Base-by-base conservation (phyloP, 306 rosid genomes). In the Sphenostylis stenocarpa region DNA sequence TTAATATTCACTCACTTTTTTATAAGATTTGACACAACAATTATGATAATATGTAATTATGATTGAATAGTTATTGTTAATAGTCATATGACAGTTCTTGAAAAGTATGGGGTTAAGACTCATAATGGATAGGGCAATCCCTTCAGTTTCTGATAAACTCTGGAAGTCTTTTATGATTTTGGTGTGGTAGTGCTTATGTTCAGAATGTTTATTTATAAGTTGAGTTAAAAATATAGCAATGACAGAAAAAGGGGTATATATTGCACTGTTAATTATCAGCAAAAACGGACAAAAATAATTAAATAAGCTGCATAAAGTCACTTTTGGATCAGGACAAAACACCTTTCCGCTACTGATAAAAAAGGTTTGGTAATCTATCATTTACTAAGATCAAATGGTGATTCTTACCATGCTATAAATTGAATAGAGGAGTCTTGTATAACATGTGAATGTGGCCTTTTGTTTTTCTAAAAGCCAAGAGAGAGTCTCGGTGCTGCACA, bases 241-340 rank as follows among this genome's bases (percentile, higher is more conserved):
- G 43, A 38, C 43, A 38, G 43, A 38, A 9, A 29, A 38, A 38
- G 13, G 13, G 43, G 56, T 70, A 39, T 62, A 7, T 49, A 7
- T 51, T 58, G 28, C 65, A 36, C 4, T 38, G 61, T 36, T 56
- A 63, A 49, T 51, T 48, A 10, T 20, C 70, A 38, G 55, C 24
- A 62, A 31, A 19, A 62, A 29, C 75, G 76, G 14, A n/a, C 9
- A 9, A 29, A 26, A 60, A n/a, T 17, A 43, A 21, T 49, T 21
- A 23, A 11, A 14, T 16, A 58, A 57, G 16, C 14, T n/a, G 38
- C 31, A 51, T 65, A 67, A 77, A 84, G 83, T 23, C 23, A 53
- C 81, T 77, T 81, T 81, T 43, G 11, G 20, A 29, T 21, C 6
- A 19, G 73, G 82, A 82, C 81, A 70, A 44, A 75, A 49, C 67